Base-by-base conservation (phyloP, 179 eudicot genomes). In the Vitellaria paradoxa region DNA sequence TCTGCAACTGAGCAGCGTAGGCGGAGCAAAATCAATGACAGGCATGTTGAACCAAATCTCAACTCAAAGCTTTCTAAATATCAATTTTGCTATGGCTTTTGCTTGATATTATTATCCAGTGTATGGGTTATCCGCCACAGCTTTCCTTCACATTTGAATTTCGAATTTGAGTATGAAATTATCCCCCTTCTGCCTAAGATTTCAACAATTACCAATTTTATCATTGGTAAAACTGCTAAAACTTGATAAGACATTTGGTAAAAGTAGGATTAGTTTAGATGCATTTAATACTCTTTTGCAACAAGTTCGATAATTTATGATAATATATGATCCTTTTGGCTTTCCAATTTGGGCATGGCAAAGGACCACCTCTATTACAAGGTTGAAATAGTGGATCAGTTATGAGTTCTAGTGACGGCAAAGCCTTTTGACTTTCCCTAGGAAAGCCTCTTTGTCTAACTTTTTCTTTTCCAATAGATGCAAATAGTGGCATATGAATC, bases 1-100 rank as follows among this genome's bases (percentile, higher is more conserved):
- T 94, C 98, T 69, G 98, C 97, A 52, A 94, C 98, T 0, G 98
- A 94, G 86, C 98, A 94, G 75, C 96, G 99, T 24, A 86, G 99
- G 81, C 89, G 99, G 77, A 91, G 97, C 85, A 96, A 96, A 82
- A 96, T 96, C 74, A 96, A 96, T 84, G 99, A 96, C 91, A 92
- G 99, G 99, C 88, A 90, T 85, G 97, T 81, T 81, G 76, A 59
- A 40, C 13, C 72, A 52, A 57, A 56, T 40, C 17, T 65, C 52
- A 57, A 37, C 23, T 21, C 18, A 1, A 0, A 30, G 21, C 56
- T 56, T 37, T 11, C 18, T 57, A 37, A 37, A 37, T 30, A 30
- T 61, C 26, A 18, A 56, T 72, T 72, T 56, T 5, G 17, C 1
- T 15, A n/a, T 52, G 30, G 9, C 14, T 69, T 42, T 40, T 55